Conservation (phyloP, 495 filamentous ascomycete genomes). For the Massariosphaeria phaeospora region DNA sequence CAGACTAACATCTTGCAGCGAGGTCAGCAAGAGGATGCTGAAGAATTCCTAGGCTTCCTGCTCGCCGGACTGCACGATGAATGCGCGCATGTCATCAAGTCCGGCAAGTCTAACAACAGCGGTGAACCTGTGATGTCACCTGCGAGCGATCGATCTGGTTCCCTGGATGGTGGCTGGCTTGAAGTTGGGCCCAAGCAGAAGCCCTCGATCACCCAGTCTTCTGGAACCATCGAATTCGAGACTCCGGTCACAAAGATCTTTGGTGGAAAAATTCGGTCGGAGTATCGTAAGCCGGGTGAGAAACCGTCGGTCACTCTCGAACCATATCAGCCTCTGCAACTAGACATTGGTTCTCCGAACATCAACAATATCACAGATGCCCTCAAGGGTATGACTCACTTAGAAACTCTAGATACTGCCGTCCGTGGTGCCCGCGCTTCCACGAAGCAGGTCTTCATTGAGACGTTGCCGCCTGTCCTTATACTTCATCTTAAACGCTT, state of each 20-base stretch:
- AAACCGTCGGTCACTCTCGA: slow-evolving; percentile 88
- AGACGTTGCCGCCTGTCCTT: slow-evolving; percentile 84
- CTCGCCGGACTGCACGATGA: slow-evolving; percentile 92
- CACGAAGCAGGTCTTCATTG: slow-evolving; percentile 92
- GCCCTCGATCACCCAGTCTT: slow-evolving; percentile 78
- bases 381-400: slow-evolving; percentile 72
- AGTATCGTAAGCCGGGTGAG: slow-evolving; percentile 78
- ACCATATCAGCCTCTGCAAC: slow-evolving; percentile 87
- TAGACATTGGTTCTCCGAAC: slow-evolving; percentile 83
- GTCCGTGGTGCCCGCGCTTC: slow-evolving; percentile 70
- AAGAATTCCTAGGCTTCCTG: slow-evolving; percentile 93
- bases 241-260: slow-evolving; percentile 93
- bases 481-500: slow-evolving; percentile 96
- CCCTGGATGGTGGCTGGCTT: slow-evolving; percentile 65
- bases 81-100: slow-evolving; percentile 68
- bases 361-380: slow-evolving; percentile 90
- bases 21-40: slow-evolving; percentile 95
- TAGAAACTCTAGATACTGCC: slow-evolving; percentile 78
- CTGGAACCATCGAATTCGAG: slow-evolving; percentile 63
- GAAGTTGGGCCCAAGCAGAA: slow-evolving; percentile 93
- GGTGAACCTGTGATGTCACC: slow-evolving; percentile 44
- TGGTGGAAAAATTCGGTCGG: slow-evolving; percentile 84
- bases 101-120: slow-evolving; percentile 32
- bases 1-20: slow-evolving; percentile 50
- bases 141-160: slow-evolving; percentile 22